Percentiles rank a stretch among this genome's conserved stretches.
Conservation (phyloP, 1,139 yeast genomes). For the Nadsonia starkeyi-henricii region DNA sequence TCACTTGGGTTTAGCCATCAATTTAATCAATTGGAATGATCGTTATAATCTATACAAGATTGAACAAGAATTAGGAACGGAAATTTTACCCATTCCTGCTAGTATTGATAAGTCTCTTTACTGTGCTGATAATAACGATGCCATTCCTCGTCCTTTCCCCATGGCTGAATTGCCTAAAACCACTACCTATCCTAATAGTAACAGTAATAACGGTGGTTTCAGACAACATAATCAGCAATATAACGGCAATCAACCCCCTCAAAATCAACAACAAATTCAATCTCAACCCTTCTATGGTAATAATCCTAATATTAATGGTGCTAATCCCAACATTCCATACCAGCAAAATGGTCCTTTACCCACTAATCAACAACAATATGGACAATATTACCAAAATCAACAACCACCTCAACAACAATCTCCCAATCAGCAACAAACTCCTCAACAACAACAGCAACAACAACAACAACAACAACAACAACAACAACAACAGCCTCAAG, state of each 20-base stretch:
- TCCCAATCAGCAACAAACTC: conserved; percentile 7
- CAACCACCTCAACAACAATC: neutral
- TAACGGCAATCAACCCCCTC: conserved; percentile 5
- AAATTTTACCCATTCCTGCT: conserved; percentile 90
- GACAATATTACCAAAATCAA: neutral
- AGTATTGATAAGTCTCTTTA: conserved; percentile 76
- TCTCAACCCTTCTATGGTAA: conserved; percentile 16
- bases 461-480: conserved; percentile 13
- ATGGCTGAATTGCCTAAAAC: conserved; percentile 46
- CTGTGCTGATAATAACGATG: conserved; percentile 66
- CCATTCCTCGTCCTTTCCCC: conserved; percentile 81
- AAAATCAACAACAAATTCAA: conserved; percentile 12
- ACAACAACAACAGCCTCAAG: conserved; percentile 10
- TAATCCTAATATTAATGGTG: conserved; percentile 11
- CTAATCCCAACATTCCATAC: conserved; percentile 13
- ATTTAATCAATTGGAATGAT: conserved; percentile 93
- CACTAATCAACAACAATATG: conserved; percentile 10
- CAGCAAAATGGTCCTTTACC: too few species aligned
- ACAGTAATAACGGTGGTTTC: neutral
- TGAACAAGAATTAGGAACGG: conserved; percentile 95
- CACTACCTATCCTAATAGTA: conserved; percentile 14
- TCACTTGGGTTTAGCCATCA: conserved; percentile 93
- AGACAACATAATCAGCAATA: neutral
- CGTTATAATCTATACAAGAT: conserved; percentile 86
- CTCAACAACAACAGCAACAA: conserved; percentile 10